phyloP scores from a whole-genome alignment of 2,329 filamentous ascomycete genomes.

The Claviceps spartinae region DNA sequence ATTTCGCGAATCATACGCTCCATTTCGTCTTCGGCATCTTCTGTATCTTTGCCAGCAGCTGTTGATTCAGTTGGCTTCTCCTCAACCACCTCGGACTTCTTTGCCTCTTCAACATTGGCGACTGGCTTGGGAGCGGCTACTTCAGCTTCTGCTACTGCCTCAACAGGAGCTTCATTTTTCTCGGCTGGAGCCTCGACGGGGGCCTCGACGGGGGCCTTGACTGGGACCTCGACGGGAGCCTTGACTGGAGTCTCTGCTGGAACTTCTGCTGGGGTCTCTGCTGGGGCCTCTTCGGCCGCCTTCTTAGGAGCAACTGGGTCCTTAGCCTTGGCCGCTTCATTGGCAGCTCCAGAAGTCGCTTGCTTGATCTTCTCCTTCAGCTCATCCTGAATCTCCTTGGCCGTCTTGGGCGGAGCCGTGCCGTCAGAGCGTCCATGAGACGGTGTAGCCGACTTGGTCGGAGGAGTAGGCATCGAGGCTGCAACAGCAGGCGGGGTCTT shows the following conservation, averaged over 20 bases:
- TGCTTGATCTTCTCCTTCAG: slow-evolving; percentile 67
- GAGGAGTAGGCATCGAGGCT: slow-evolving; percentile 64
- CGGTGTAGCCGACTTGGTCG: slow-evolving; percentile 58
- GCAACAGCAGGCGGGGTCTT: slow-evolving; percentile 59
- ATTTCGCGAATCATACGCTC: slow-evolving; percentile 50
- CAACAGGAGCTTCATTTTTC: slow-evolving; percentile 3
- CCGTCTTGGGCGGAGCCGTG: slow-evolving; percentile 51
- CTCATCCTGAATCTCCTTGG: slow-evolving; percentile 71
- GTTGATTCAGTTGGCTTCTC: slow-evolving; percentile 17
- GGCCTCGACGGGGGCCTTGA: too few relatives aligned
- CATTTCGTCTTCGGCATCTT: slow-evolving; percentile 40
- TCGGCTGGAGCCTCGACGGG: slow-evolving; percentile 16
- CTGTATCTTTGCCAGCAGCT: slow-evolving; percentile 15
- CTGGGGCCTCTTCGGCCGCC: slow-evolving; percentile 18
- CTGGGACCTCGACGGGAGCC: too few relatives aligned
- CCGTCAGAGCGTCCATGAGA: slow-evolving; percentile 62
- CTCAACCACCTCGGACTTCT: slow-evolving; percentile 7
- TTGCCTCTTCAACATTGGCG: background rate
- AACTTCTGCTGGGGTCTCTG: slow-evolving; percentile 3
- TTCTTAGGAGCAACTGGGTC: slow-evolving; percentile 16
- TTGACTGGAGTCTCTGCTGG: too few relatives aligned
- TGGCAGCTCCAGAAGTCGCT: slow-evolving; percentile 29
- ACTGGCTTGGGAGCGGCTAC: slow-evolving; percentile 4
- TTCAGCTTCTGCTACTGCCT: background rate
- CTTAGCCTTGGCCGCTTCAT: slow-evolving; percentile 16